These are phyloP conservation scores for Arctium minus DNA, from an alignment of 129 eudicot species.

Conservation along the genomic window DNA sequence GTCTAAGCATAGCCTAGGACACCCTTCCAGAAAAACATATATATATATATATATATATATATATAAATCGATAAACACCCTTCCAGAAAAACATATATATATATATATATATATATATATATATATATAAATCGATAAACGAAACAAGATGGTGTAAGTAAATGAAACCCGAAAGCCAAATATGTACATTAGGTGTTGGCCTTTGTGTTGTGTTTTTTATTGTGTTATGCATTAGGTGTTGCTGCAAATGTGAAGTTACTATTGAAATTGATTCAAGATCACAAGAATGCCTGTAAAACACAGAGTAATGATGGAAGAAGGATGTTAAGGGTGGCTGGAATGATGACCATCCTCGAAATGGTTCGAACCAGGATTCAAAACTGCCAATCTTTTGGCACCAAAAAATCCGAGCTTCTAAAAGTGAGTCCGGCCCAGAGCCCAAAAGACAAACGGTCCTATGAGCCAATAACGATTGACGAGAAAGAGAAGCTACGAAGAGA, in stretches of 20 bases:
- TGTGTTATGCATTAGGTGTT: constrained; percentile 48
- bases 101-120: no score
- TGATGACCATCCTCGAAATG: constrained; percentile 85
- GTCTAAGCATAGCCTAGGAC: no score
- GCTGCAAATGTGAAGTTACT: constrained; percentile 76
- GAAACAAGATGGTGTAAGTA: neutral
- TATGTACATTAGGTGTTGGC: neutral
- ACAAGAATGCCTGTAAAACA: constrained; percentile 63
- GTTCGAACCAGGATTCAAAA: constrained; percentile 64
- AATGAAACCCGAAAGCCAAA: neutral
- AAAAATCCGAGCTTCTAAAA: constrained; percentile 33
- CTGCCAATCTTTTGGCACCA: constrained; percentile 61
- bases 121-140: neutral
- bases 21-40: no score
- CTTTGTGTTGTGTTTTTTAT: neutral
- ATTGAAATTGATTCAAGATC: constrained; percentile 73
- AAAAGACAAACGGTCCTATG: constrained; percentile 25
- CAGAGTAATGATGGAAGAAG: constrained; percentile 53
- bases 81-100: no score
- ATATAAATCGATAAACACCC: neutral
- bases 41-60: no score
- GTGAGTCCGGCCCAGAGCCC: constrained; percentile 49
- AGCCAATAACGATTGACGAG: constrained; percentile 35
- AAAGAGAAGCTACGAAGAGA: constrained; percentile 45
- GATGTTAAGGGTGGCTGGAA: constrained; percentile 81